Evolutionary conservation across 768 basidiomycete species (phyloP).

Genomic region (Daedalea quercina): DNA sequence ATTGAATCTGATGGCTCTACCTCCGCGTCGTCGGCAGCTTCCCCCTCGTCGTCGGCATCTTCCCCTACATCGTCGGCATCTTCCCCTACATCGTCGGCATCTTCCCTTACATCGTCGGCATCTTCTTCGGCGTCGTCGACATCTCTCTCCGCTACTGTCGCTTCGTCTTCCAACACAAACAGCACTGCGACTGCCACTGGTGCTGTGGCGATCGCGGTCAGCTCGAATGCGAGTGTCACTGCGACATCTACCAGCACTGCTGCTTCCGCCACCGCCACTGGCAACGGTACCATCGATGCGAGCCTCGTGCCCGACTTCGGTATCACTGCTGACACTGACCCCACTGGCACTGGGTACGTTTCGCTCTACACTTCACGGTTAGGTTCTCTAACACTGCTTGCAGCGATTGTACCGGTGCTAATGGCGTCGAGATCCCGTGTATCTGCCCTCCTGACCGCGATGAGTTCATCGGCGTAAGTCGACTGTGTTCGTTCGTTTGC

Average conservation of each 20-base stretch:
- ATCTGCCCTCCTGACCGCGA: constrained; percentile 31
- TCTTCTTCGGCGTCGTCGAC: no score
- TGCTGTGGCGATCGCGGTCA: neutral
- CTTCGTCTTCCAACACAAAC: neutral
- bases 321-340: constrained; percentile 11
- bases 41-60: no score
- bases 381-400: constrained; percentile 2
- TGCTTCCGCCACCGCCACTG: constrained; percentile 3
- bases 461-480: constrained; percentile 26
- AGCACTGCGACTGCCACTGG: neutral
- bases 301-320: constrained; percentile 19
- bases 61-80: no score
- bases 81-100: no score
- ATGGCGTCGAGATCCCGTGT: constrained; percentile 34
- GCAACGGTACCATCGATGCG: constrained; percentile 16
- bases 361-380: neutral
- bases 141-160: neutral
- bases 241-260: constrained; percentile 1
- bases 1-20: constrained; percentile 1
- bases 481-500: neutral
- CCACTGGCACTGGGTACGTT: constrained; percentile 16
- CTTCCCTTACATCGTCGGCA: no score
- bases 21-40: neutral
- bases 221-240: neutral
- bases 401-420: constrained; percentile 31